Conservation (phyloP, 2,329 filamentous ascomycete species). For the Penicillium occitanis region DNA sequence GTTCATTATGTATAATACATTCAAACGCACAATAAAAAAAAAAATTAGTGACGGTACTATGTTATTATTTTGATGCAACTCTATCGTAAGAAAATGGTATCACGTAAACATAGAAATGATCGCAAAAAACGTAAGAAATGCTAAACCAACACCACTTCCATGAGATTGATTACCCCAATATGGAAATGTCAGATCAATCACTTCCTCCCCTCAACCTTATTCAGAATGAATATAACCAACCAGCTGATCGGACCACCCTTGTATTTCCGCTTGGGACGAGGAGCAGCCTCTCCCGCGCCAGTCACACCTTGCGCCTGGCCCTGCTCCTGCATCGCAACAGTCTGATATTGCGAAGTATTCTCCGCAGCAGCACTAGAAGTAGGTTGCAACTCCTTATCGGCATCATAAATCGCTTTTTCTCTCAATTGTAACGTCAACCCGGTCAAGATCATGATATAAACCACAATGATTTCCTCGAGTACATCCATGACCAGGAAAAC, state of each 20-base stretch:
- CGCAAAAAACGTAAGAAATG: neutral
- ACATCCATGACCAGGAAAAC: slow-evolving; percentile 33
- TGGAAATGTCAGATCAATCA: neutral
- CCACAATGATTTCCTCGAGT: slow-evolving; percentile 33
- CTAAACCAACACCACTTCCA: neutral
- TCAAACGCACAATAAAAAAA: neutral
- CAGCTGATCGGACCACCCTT: slow-evolving; percentile 12
- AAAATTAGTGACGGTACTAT: neutral
- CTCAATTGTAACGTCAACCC: slow-evolving; percentile 25
- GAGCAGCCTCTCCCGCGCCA: neutral
- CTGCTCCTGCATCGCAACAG: neutral
- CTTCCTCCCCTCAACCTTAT: slow-evolving; percentile 5
- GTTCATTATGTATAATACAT: neutral
- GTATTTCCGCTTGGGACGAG: slow-evolving; percentile 1
- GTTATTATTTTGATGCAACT: neutral
- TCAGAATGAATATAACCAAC: slow-evolving; percentile 12
- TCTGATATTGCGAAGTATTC: neutral
- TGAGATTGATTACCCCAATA: neutral
- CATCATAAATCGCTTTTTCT: slow-evolving; percentile 1
- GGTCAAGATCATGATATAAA: slow-evolving; percentile 29
- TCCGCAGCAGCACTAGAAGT: neutral
- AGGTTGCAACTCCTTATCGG: neutral
- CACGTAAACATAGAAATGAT: neutral
- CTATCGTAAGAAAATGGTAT: neutral
- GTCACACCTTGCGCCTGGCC: neutral